These are phyloP conservation scores for Solanum habrochaites DNA, from an alignment of 257 asterid genomes.

Conservation along the genomic window DNA sequence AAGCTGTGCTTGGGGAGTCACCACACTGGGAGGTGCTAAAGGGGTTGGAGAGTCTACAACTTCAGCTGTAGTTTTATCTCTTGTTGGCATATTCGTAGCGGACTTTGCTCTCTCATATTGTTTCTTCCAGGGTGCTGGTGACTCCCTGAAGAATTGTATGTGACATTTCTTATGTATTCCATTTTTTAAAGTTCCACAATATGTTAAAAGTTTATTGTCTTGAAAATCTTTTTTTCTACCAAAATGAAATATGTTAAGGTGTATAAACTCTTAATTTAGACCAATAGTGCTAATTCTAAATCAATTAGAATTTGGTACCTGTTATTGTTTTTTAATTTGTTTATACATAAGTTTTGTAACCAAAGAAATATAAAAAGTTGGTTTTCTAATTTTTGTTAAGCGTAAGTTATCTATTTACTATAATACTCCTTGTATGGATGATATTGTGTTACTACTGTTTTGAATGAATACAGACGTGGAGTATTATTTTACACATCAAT, in stretches of 20 bases:
- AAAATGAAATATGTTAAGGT: too few relatives aligned
- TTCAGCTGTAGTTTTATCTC: slow-evolving; percentile 87
- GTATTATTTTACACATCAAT: too few relatives aligned
- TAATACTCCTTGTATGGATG: not conserved
- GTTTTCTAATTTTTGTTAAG: not conserved
- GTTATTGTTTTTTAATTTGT: not conserved
- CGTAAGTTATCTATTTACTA: not conserved
- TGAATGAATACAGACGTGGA: too few relatives aligned
- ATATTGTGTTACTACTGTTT: not conserved
- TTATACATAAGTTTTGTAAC: not conserved
- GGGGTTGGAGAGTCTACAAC: slow-evolving; percentile 98
- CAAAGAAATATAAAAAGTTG: not conserved
- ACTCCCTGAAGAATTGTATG: slow-evolving; percentile 61
- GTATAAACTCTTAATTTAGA: not conserved
- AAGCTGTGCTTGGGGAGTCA: slow-evolving; percentile 98
- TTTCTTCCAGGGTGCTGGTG: slow-evolving; percentile 97
- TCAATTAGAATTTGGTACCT: not conserved
- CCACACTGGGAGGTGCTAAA: slow-evolving; percentile 91
- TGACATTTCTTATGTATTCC: slow-evolving; percentile 11
- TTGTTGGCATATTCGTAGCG: slow-evolving; percentile 80
- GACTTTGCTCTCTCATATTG: slow-evolving; percentile 80
- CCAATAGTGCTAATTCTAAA: not conserved
- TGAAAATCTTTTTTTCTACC: too few relatives aligned
- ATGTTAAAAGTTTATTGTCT: not conserved
- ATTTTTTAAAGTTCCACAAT: not conserved